phyloP scores from a whole-genome alignment of 129 eudicot species.

The Ambrosia trifida region DNA sequence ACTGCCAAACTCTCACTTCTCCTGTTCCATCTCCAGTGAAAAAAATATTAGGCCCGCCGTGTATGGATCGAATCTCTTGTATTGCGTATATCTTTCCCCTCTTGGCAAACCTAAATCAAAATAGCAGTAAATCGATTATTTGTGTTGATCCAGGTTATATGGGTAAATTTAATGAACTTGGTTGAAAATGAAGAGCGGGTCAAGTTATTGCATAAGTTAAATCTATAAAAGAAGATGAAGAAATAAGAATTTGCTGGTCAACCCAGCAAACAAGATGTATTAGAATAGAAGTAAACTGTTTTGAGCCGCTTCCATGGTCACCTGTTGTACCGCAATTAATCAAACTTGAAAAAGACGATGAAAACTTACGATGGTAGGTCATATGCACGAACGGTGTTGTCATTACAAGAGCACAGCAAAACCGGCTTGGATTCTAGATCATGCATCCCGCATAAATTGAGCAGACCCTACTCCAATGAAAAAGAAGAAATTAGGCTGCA shows the following conservation, averaged over 20 bases:
- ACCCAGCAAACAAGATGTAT: no score
- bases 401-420: conserved; percentile 76
- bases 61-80: conserved; percentile 71
- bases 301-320: no score
- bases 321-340: not conserved
- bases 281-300: no score
- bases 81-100: conserved; percentile 79
- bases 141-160: not conserved
- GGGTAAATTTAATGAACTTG: no score
- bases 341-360: conserved; percentile 7
- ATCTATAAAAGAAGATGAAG: no score
- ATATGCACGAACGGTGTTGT: conserved; percentile 70
- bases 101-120: conserved; percentile 61
- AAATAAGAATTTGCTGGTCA: no score
- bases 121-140: not conserved
- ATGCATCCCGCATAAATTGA: conserved; percentile 81
- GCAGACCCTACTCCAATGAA: conserved; percentile 55
- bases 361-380: conserved; percentile 88
- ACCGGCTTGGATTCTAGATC: conserved; percentile 92
- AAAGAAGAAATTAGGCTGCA: not conserved
- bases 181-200: no score
- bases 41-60: conserved; percentile 81
- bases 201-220: no score
- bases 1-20: conserved; percentile 82
- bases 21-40: conserved; percentile 97